A percentile compares a stretch with the other conserved stretches of the same genome.
phyloP scores from a whole-genome alignment of 805 yeast genomes.

The Cyberlindnera veronae region DNA sequence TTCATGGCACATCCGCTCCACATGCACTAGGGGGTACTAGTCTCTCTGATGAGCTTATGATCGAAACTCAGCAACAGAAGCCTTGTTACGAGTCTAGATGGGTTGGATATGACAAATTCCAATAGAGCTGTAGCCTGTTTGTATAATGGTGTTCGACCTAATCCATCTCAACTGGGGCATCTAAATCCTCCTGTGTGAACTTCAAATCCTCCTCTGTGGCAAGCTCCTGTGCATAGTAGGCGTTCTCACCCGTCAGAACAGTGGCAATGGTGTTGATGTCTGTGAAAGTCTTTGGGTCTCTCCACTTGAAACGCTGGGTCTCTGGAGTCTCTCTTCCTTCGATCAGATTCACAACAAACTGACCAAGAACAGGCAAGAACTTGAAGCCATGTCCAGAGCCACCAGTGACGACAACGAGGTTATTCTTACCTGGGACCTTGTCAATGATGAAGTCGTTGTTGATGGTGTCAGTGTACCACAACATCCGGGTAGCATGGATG shows the following conservation, averaged over 20 bases:
- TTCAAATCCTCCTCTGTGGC: slow-evolving; percentile 22
- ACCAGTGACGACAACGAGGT: slow-evolving; percentile 32
- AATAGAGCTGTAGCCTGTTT: too few relatives aligned
- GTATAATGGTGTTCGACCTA: neutral
- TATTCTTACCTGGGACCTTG: slow-evolving; percentile 25
- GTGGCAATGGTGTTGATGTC: slow-evolving; percentile 28
- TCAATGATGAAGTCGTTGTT: slow-evolving; percentile 31
- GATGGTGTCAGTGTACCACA: slow-evolving; percentile 38
- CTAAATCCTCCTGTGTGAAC: slow-evolving; percentile 13
- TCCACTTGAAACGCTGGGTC: slow-evolving; percentile 33
- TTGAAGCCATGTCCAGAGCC: slow-evolving; percentile 37
- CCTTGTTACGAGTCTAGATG: too few relatives aligned
- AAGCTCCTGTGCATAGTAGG: slow-evolving; percentile 33
- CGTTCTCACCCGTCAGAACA: slow-evolving; percentile 12
- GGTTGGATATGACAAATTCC: too few relatives aligned
- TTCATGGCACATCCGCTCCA: too few relatives aligned
- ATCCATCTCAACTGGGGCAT: slow-evolving; percentile 3
- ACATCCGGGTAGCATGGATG: slow-evolving; percentile 25
- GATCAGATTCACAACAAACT: slow-evolving; percentile 30
- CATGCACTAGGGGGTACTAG: too few relatives aligned
- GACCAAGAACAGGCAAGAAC: slow-evolving; percentile 33
- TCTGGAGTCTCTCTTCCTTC: slow-evolving; percentile 31
- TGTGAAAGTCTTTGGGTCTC: slow-evolving; percentile 23
- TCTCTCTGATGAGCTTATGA: too few relatives aligned
- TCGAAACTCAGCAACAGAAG: too few relatives aligned